These are phyloP conservation scores for Artemisia annua DNA, from an alignment of 129 eudicot species.

Conservation along the genomic window DNA sequence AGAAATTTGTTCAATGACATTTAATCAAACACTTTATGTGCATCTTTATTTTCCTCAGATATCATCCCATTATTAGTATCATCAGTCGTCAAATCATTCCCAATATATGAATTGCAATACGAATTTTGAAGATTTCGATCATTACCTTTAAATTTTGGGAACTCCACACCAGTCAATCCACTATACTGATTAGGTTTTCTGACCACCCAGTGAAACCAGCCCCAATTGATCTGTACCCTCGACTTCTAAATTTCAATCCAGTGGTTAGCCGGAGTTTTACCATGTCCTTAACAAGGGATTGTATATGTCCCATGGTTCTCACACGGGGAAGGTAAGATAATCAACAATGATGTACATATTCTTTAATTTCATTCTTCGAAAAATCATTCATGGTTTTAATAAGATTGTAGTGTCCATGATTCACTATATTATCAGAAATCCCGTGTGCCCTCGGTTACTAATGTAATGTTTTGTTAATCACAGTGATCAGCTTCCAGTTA, in stretches of 20 bases:
- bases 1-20: too few relatives aligned
- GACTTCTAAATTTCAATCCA: slow-evolving; percentile 94
- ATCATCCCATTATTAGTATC: too few relatives aligned
- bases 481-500: slow-evolving; percentile 99
- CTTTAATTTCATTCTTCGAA: not conserved
- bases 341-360: not conserved
- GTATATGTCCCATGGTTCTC: slow-evolving; percentile 99
- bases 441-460: not conserved
- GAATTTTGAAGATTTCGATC: too few relatives aligned
- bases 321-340: slow-evolving; percentile 84
- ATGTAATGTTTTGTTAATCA: slow-evolving; percentile 12
- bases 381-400: not conserved
- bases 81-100: too few relatives aligned
- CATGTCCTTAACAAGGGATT: slow-evolving; percentile 98
- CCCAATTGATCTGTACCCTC: slow-evolving; percentile 95
- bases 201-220: too few relatives aligned
- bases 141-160: too few relatives aligned
- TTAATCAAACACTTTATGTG: too few relatives aligned
- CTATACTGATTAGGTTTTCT: too few relatives aligned
- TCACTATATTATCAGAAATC: not conserved
- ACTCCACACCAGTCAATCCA: too few relatives aligned
- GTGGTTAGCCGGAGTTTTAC: slow-evolving; percentile 97
- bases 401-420: not conserved
- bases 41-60: too few relatives aligned
- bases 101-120: too few relatives aligned